A percentile compares a stretch with the other conserved stretches of the same genome.
Conservation (phyloP, 2,329 filamentous ascomycete species). For the Ceratocystis huliohia region DNA sequence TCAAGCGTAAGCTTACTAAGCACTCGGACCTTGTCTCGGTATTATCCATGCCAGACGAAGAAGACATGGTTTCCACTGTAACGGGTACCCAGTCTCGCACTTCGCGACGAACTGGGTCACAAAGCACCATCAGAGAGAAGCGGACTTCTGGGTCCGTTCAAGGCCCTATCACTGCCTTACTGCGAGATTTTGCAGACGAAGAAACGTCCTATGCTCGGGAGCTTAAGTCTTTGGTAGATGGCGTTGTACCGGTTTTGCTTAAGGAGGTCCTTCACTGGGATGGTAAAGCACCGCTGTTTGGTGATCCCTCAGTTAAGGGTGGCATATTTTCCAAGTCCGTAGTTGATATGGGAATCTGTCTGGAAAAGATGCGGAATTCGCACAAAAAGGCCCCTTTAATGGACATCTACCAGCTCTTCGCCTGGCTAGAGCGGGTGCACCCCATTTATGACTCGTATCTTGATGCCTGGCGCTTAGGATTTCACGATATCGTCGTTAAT, state of each 20-base stretch:
- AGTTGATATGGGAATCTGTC: conserved; percentile 79
- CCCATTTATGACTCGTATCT: conserved; percentile 78
- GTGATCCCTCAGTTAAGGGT: conserved; percentile 8
- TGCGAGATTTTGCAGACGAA: conserved; percentile 69
- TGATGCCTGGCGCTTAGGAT: conserved; percentile 79
- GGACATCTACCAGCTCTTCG: conserved; percentile 57
- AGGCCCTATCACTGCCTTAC: conserved; percentile 58
- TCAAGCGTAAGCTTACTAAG: conserved; percentile 70
- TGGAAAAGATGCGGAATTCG: conserved; percentile 69
- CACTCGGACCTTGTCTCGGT: conserved; percentile 92
- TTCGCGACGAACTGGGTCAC: conserved; percentile 14
- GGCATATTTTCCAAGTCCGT: conserved; percentile 69
- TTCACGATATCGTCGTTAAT: conserved; percentile 89
- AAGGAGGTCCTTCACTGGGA: conserved; percentile 67
- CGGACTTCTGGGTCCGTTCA: conserved; percentile 7
- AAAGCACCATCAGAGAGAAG: conserved; percentile 9
- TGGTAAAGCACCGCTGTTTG: conserved; percentile 34
- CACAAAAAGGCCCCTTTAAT: conserved; percentile 70
- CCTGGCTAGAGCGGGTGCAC: conserved; percentile 68
- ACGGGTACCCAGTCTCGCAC: conserved; percentile 11
- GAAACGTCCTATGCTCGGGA: conserved; percentile 83
- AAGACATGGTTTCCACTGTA: conserved; percentile 49
- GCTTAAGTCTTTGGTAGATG: conserved; percentile 82
- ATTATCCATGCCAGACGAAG: conserved; percentile 57
- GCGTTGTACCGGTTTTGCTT: conserved; percentile 84